Percentiles rank a stretch among this genome's conserved stretches.
These are phyloP conservation scores for Mycena polygramma DNA, from an alignment of 768 basidiomycete genomes.

Conservation along the genomic window DNA sequence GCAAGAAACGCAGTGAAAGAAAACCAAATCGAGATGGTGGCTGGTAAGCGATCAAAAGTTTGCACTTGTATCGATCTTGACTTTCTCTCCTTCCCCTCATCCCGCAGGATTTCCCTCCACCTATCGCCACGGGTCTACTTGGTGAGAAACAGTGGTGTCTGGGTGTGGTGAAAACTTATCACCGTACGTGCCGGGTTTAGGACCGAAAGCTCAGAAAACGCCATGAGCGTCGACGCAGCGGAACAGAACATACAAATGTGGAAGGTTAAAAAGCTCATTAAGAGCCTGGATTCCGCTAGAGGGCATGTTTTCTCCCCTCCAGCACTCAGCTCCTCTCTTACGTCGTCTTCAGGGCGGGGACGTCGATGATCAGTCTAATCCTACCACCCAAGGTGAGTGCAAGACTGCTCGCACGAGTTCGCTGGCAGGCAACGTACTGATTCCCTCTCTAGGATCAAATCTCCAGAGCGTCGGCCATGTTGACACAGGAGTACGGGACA, in stretches of 20 bases:
- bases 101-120: no score
- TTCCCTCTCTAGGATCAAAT: slow-evolving; percentile 81
- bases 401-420: slow-evolving; percentile 20
- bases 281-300: slow-evolving; percentile 94
- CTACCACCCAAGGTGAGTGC: slow-evolving; percentile 88
- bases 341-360: slow-evolving; percentile 77
- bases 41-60: no score
- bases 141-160: no score
- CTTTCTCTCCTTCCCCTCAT: slow-evolving; percentile 32
- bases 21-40: no score
- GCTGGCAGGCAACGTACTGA: slow-evolving; percentile 22
- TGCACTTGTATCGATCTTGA: slow-evolving; percentile 39
- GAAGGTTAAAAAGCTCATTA: slow-evolving; percentile 99
- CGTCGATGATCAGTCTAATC: slow-evolving; percentile 99
- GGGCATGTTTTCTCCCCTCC: slow-evolving; percentile 60
- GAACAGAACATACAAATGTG: slow-evolving; percentile 98
- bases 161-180: no score
- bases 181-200: no score
- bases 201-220: slow-evolving; percentile 39
- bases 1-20: no score
- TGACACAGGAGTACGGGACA: slow-evolving; percentile 98
- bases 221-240: slow-evolving; percentile 83
- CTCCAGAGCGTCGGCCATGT: slow-evolving; percentile 93
- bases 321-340: slow-evolving; percentile 32
- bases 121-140: no score